phyloP scores from a whole-genome alignment of 2,329 filamentous ascomycete species.

The Byssoonygena ceratinophila region DNA sequence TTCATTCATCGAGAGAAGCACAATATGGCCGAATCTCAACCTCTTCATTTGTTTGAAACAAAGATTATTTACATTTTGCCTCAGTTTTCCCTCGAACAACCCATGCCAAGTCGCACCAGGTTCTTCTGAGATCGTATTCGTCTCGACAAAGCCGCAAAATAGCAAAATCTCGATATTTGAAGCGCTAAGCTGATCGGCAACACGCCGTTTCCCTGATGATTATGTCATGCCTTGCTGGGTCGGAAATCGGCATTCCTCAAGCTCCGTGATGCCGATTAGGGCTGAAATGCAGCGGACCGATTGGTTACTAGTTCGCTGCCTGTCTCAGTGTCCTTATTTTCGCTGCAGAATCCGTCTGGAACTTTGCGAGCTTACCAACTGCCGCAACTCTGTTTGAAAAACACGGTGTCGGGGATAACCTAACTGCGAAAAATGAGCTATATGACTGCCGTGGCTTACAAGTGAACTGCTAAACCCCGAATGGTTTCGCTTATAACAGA shows the following conservation, averaged over 20 bases:
- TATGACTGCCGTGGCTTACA: neutral
- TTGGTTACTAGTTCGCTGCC: neutral
- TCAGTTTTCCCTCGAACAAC: too few relatives aligned
- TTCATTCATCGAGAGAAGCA: neutral
- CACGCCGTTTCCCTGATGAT: neutral
- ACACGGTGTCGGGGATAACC: neutral
- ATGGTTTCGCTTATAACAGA: neutral
- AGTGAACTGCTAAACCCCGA: neutral
- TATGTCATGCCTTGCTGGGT: neutral
- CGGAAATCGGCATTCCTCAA: neutral
- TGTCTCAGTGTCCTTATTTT: too few relatives aligned
- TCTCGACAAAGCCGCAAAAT: neutral
- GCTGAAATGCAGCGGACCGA: neutral
- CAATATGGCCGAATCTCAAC: too few relatives aligned
- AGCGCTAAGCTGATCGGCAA: too few relatives aligned
- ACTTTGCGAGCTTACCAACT: too few relatives aligned
- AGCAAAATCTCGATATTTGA: too few relatives aligned
- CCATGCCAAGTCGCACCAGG: neutral
- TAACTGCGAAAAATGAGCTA: neutral
- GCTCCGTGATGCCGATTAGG: neutral
- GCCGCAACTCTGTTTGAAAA: too few relatives aligned
- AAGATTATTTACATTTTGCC: neutral
- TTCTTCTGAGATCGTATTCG: neutral
- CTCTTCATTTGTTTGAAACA: too few relatives aligned
- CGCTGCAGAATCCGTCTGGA: neutral